Percentiles rank a stretch among this genome's conserved stretches.
Conservation (phyloP, 257 asterid genomes). For the Echium plantagineum region DNA sequence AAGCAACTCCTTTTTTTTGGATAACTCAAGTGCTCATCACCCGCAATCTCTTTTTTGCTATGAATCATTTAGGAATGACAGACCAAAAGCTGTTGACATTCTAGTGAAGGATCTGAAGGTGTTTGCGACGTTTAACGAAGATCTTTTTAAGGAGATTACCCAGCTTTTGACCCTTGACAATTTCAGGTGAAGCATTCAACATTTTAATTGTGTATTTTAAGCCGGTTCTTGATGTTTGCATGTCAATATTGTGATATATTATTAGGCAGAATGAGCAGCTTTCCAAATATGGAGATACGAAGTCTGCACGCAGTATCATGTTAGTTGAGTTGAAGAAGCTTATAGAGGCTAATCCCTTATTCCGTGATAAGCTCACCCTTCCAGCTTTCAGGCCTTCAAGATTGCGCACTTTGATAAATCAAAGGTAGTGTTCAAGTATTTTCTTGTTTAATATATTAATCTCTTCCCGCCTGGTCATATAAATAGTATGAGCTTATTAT, state of each 20-base stretch:
- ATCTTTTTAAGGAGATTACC: conserved; percentile 5
- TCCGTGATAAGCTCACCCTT: conserved; percentile 28
- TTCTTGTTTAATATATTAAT: neutral
- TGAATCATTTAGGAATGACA: conserved; percentile 1
- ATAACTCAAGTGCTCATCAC: neutral
- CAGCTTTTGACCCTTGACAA: conserved; percentile 4
- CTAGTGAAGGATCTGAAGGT: conserved; percentile 5
- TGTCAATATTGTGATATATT: neutral
- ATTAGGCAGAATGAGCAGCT: conserved; percentile 32
- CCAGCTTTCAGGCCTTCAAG: conserved; percentile 25
- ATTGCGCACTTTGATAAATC: conserved; percentile 28
- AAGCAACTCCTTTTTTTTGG: neutral
- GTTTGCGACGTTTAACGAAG: conserved; percentile 3
- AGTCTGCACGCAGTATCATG: conserved; percentile 28
- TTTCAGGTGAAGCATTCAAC: neutral
- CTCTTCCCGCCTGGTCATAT: neutral
- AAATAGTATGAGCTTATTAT: neutral
- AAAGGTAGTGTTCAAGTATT: conserved; percentile 17
- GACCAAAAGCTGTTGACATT: conserved; percentile 1
- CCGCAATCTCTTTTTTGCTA: neutral
- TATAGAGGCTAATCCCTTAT: conserved; percentile 30
- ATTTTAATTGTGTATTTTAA: neutral
- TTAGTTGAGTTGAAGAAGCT: conserved; percentile 25
- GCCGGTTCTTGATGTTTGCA: neutral
- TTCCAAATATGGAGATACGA: conserved; percentile 34